Evolutionary conservation across 2,329 filamentous ascomycete genomes (phyloP), one percentile per base, ranked within the genome.

Genomic region (Colletotrichum somersetense): DNA sequence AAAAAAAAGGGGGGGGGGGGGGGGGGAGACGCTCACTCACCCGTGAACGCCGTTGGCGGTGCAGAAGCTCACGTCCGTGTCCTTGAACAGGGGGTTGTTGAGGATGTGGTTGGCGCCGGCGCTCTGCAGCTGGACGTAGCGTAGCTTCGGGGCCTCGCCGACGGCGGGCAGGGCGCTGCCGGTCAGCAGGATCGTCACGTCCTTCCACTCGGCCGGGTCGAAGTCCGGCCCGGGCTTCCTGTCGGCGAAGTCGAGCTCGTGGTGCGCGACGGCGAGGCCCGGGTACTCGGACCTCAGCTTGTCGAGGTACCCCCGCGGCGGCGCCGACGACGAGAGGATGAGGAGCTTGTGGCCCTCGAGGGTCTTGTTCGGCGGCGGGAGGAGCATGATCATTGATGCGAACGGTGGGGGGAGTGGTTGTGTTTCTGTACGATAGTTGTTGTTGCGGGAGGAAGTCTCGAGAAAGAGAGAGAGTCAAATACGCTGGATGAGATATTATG

Each of bases 41-140:
- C 86, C 87, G 52, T 89, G 87, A n/a, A 90, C 85, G 0, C 88
- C 88, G 70, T 88, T 90, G 0, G 87, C 87, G 0, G 87, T 88
- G 56, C 84, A 87, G 72, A 90, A 88, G 0, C 80, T 77, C 10
- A 89, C 79, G 61, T 87, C 80, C 0, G 84, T 87, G 30, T 88
- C 85, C 30, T 78, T 82, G 71, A 87, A 89, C 0, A 89, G 68
- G 1, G 85, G 84, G 16, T 83, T 77, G 2, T 84, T 77, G 11
- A 86, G 62, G 14, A 89, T 77, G 65, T 84, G 82, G 66, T 90
- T 88, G 2, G 85, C 85, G 8, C 88, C 88, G 1, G 88, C 88
- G 66, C 85, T 88, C 30, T 83, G 80, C 8, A 90, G 82, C 78
- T 89, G 88, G 23, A 89, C 83, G 62, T 86, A 85, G 75, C 86